Evolutionary conservation across 1,284 basidiomycete species (phyloP).

Genomic region (Cryptococcus sp.): DNA sequence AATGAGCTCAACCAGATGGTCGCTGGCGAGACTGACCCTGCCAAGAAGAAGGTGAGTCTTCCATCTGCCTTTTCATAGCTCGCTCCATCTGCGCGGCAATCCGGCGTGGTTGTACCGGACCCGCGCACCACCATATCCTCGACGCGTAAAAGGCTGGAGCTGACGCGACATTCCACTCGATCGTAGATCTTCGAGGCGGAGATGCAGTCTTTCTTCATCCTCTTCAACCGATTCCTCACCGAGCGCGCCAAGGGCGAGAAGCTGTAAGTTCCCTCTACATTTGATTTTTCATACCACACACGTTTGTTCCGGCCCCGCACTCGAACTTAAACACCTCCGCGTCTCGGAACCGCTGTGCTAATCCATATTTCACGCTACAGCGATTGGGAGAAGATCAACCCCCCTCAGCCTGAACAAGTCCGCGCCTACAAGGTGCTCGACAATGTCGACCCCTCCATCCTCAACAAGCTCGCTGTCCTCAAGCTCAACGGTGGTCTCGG

Average conservation of each 20-base stretch:
- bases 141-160: not conserved
- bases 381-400: slow-evolving; percentile 96
- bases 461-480: slow-evolving; percentile 95
- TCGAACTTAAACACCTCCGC: not conserved
- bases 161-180: not conserved
- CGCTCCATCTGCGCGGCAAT: not conserved
- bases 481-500: slow-evolving; percentile 99
- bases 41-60: slow-evolving; percentile 75
- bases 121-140: not conserved
- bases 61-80: slow-evolving; percentile 7
- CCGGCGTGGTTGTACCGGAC: not conserved
- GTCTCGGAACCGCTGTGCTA: not conserved
- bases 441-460: slow-evolving; percentile 66
- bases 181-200: slow-evolving; percentile 89
- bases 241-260: slow-evolving; percentile 94
- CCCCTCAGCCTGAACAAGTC: slow-evolving; percentile 90
- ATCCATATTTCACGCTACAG: slow-evolving; percentile 55
- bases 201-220: slow-evolving; percentile 98
- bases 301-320: too few relatives aligned
- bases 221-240: slow-evolving; percentile 96
- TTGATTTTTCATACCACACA: not conserved
- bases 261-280: slow-evolving; percentile 65
- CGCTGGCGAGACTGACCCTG: slow-evolving; percentile 72
- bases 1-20: slow-evolving; percentile 97
- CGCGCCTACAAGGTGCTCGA: slow-evolving; percentile 79